These are phyloP conservation scores for Vitis cinerea DNA, from an alignment of 164 flowering plant genomes.

Conservation along the genomic window DNA sequence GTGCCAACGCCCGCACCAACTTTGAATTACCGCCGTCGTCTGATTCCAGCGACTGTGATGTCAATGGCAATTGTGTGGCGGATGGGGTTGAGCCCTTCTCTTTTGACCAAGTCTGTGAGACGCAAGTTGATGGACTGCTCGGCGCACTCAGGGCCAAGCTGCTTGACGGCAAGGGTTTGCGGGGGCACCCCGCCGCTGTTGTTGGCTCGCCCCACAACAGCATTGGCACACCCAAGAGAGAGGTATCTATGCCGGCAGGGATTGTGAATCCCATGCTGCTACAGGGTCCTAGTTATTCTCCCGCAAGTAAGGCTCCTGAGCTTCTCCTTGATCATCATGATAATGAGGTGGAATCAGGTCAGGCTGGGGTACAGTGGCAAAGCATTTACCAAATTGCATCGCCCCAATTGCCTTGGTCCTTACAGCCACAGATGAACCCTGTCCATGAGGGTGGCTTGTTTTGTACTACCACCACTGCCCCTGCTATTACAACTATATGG, in stretches of 20 bases:
- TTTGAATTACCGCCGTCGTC: constrained; percentile 26
- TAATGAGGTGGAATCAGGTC: not conserved
- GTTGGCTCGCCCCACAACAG: not conserved
- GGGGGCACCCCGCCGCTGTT: not conserved
- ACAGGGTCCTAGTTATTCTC: too few relatives aligned
- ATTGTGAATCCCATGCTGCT: too few relatives aligned
- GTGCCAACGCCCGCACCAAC: constrained; percentile 43
- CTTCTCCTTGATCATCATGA: too few relatives aligned
- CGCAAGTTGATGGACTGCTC: constrained; percentile 22
- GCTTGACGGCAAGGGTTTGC: constrained; percentile 22
- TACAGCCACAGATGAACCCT: constrained; percentile 8
- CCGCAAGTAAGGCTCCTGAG: too few relatives aligned
- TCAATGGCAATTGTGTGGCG: not conserved
- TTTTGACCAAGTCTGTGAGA: constrained; percentile 31
- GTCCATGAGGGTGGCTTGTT: not conserved
- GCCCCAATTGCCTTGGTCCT: constrained; percentile 5
- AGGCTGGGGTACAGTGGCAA: not conserved
- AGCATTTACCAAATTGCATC: not conserved
- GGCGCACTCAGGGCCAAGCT: constrained; percentile 36
- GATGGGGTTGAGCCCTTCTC: constrained; percentile 32
- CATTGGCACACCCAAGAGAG: not conserved
- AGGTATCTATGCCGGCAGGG: not conserved
- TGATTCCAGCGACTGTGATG: not conserved
- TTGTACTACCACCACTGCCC: not conserved
- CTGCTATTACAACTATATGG: constrained; percentile 8